Evolutionary conservation across 140 eudicot species (phyloP).

Genomic region (Stevia rebaudiana): DNA sequence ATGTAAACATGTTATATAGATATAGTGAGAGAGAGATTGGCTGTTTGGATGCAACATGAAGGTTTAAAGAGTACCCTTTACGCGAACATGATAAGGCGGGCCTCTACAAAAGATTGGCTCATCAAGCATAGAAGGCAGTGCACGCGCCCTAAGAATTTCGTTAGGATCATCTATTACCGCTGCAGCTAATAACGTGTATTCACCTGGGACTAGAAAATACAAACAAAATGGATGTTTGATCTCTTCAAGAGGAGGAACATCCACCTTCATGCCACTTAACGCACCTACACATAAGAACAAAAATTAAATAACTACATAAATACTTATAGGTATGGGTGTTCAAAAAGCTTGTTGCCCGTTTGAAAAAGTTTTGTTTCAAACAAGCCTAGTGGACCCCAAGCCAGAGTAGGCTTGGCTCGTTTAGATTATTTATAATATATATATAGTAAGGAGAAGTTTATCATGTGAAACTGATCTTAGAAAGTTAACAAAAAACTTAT

Average conservation of each 20-base stretch:
- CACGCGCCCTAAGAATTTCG: conserved; percentile 86
- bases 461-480: too few relatives aligned
- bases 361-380: too few relatives aligned
- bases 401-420: too few relatives aligned
- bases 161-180: conserved; percentile 83
- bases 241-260: conserved; percentile 87
- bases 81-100: conserved; percentile 86
- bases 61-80: conserved; percentile 57
- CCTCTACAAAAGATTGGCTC: conserved; percentile 95
- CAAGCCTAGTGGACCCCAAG: too few relatives aligned
- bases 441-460: too few relatives aligned
- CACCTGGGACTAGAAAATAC: conserved; percentile 89
- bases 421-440: too few relatives aligned
- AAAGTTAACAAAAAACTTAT: too few relatives aligned
- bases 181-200: conserved; percentile 89
- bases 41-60: conserved; percentile 16
- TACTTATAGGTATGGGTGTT: too few relatives aligned
- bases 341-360: too few relatives aligned
- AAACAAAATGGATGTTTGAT: conserved; percentile 68
- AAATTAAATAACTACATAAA: neutral
- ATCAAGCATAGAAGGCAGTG: conserved; percentile 48
- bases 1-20: neutral
- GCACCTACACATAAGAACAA: conserved; percentile 44
- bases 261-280: conserved; percentile 61
- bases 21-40: neutral